Percentiles rank a stretch among this genome's conserved stretches.
Evolutionary conservation across 108 stramenopile genomes (phyloP).

Genomic region (Nitzschia sp.): DNA sequence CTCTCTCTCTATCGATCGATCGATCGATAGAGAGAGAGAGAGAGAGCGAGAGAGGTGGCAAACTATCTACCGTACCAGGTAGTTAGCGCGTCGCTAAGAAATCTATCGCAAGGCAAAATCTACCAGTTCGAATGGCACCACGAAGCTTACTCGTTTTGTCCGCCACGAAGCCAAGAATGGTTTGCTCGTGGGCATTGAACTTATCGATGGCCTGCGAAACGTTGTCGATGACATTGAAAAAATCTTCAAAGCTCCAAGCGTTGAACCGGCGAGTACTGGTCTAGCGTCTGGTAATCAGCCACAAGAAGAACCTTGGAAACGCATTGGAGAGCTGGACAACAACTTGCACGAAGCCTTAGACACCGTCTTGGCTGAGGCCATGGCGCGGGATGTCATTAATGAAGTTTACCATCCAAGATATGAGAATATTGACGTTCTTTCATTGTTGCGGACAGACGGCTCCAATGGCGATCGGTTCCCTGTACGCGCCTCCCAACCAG

Average conservation of each 20-base stretch:
- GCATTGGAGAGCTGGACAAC: slow-evolving; percentile 49
- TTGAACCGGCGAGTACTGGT: too few species aligned
- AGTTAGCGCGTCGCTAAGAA: too few species aligned
- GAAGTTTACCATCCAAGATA: slow-evolving; percentile 47
- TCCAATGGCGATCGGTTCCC: slow-evolving; percentile 38
- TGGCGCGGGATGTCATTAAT: too few species aligned
- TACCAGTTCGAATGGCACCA: too few species aligned
- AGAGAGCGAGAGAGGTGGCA: too few species aligned
- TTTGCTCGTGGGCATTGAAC: slow-evolving; percentile 61
- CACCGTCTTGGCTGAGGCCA: slow-evolving; percentile 63
- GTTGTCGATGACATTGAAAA: neutral
- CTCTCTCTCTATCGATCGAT: too few species aligned
- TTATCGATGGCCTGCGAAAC: slow-evolving; percentile 52
- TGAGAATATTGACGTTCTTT: slow-evolving; percentile 41
- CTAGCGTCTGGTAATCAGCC: too few species aligned
- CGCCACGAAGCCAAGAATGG: slow-evolving; percentile 80
- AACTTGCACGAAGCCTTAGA: slow-evolving; percentile 59
- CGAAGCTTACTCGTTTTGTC: slow-evolving; percentile 51
- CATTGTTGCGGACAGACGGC: slow-evolving; percentile 20
- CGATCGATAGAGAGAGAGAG: too few species aligned
- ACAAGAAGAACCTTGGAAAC: too few species aligned
- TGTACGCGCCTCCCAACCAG: slow-evolving; percentile 47
- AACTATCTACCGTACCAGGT: too few species aligned
- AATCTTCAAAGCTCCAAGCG: too few species aligned
- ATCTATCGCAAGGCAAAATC: too few species aligned